Evolutionary conservation across 176 grass and related monocot species (phyloP).

Genomic region (Melocanna baccifera): DNA sequence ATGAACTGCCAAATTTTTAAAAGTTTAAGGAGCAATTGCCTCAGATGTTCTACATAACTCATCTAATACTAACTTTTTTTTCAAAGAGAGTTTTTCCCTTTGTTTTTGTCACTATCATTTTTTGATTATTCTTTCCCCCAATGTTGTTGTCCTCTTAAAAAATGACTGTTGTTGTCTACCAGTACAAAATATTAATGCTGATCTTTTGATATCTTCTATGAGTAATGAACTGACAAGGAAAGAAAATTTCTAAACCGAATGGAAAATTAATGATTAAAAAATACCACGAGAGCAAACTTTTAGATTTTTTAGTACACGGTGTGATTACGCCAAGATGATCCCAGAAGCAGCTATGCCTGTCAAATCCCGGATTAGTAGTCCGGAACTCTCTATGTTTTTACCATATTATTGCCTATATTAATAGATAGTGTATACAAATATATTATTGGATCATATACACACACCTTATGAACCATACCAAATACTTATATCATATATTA

Average conservation of each 20-base stretch:
- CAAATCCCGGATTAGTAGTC: too few relatives aligned
- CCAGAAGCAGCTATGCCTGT: too few relatives aligned
- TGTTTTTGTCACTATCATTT: neutral
- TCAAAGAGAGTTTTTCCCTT: neutral
- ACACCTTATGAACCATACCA: too few relatives aligned
- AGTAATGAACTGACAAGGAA: neutral
- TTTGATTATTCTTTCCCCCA: neutral
- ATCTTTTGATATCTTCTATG: neutral
- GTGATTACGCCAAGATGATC: neutral
- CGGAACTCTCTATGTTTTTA: too few relatives aligned
- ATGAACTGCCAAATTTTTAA: too few relatives aligned
- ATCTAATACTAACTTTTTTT: neutral
- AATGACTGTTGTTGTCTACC: neutral
- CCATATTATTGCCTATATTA: too few relatives aligned
- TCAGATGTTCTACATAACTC: neutral
- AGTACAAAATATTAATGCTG: neutral
- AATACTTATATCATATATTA: too few relatives aligned
- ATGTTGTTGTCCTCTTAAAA: too few relatives aligned
- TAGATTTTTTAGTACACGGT: neutral
- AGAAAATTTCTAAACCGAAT: neutral
- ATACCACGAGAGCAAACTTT: neutral
- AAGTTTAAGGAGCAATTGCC: neutral
- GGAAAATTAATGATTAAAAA: neutral
- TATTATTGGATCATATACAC: too few relatives aligned
- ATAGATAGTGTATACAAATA: too few relatives aligned